Evolutionary conservation across 345 rosid genomes (phyloP), one percentile per base, ranked within the genome.

Genomic region (Rhizophora mangle): DNA sequence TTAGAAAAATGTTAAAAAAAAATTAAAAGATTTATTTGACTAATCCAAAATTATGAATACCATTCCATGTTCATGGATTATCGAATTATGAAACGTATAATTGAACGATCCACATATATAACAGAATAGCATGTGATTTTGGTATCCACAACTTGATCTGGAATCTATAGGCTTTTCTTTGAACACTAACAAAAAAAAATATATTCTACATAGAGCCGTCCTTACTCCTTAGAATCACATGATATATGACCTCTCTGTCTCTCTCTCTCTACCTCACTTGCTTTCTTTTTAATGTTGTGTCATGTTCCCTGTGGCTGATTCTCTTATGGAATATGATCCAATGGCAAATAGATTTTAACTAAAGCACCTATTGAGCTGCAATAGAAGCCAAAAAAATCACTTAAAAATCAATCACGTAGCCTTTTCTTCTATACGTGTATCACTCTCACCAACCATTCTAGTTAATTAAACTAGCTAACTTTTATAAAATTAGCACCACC

Each of bases 231-330:
- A 43, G 26, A 15, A 60, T 60, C 59, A 51, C 39, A 59, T 47
- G 29, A 18, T 20, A 43, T 43, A 13, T 13, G 49, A 43, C 15
- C 49, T 43, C 16, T 13, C 49, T 11, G 18, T 37, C 22, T 37
- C 31, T 29, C 22, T 37, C 31, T 29, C 8, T 26, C 19, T 27
- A 18, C 4, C 16, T 53, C n/a, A 29, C 37, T 7, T 34, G n/a
- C 21, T 55, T 11, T 22, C 54, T 4, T 46, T 43, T 59, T 49
- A 56, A 22, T 54, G 32, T 47, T 34, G 36, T 32, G 37, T 34
- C 37, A 34, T 34, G 7, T 34, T 65, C 64, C 47, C 36, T 2
- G 24, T 49, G 75, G 36, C 65, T 26, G 39, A 51, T 57, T 65
- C 32, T 39, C 31, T 31, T 3, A 22, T 29, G 59, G 52, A 72